phyloP scores from a whole-genome alignment of 148 eudicot genomes.

The Silene uniflora region DNA sequence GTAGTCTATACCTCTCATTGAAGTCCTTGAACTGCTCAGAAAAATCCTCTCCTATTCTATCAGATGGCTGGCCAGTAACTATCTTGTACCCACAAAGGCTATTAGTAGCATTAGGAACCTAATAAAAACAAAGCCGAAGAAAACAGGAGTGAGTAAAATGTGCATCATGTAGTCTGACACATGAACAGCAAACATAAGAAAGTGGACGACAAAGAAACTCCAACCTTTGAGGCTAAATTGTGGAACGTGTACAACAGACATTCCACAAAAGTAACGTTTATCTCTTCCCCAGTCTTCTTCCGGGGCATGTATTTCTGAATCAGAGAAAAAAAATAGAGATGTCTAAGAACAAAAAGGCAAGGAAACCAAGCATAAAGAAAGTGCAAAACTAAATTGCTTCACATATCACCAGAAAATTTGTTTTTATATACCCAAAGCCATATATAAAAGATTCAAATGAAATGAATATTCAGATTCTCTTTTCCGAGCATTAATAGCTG shows the following conservation, averaged over 20 bases:
- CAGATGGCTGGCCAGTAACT: conserved; percentile 95
- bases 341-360: background rate
- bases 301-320: conserved; percentile 83
- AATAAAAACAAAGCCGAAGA: conserved; percentile 15
- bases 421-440: background rate
- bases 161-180: conserved; percentile 1
- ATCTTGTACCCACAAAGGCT: conserved; percentile 89
- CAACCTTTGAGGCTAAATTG: conserved; percentile 84
- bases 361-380: background rate
- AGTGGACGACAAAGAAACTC: conserved; percentile 9
- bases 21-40: conserved; percentile 73
- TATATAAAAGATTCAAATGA: background rate
- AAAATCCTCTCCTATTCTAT: conserved; percentile 96
- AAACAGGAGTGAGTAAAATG: conserved; percentile 9
- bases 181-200: background rate
- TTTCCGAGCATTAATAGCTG: no score
- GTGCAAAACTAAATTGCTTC: background rate
- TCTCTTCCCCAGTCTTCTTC: conserved; percentile 76
- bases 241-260: conserved; percentile 83
- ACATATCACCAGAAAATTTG: background rate
- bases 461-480: background rate
- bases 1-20: conserved; percentile 50
- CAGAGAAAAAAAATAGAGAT: background rate
- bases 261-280: conserved; percentile 77
- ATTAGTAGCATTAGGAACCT: conserved; percentile 94